These are phyloP conservation scores for Tricholoma furcatifolium DNA, from an alignment of 768 basidiomycete genomes.

Conservation along the genomic window DNA sequence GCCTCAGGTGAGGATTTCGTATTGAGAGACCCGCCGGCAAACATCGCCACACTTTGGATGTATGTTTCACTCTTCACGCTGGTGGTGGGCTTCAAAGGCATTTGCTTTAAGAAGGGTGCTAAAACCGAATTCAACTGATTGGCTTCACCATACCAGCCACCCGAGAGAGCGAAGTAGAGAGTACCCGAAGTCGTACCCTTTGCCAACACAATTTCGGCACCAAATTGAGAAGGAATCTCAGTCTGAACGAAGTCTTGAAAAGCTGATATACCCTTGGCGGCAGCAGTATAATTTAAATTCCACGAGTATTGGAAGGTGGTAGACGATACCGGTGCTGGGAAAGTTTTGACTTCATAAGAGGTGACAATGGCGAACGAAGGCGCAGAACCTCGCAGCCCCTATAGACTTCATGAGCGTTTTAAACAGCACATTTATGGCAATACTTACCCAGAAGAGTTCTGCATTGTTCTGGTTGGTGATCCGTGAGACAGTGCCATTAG, in stretches of 20 bases:
- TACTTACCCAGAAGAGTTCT: conserved; percentile 40
- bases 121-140: conserved; percentile 10
- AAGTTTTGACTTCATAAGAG: conserved; percentile 18
- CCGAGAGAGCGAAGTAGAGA: conserved; percentile 29
- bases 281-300: conserved; percentile 29
- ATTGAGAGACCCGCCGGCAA: conserved; percentile 20
- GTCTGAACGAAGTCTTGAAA: conserved; percentile 35
- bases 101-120: conserved; percentile 15
- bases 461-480: conserved; percentile 35
- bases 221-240: conserved; percentile 33
- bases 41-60: conserved; percentile 11
- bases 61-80: conserved; percentile 18
- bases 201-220: conserved; percentile 29
- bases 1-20: conserved; percentile 21
- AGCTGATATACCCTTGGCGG: conserved; percentile 29
- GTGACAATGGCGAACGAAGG: conserved; percentile 22
- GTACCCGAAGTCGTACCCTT: conserved; percentile 26
- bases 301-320: conserved; percentile 32
- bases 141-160: conserved; percentile 22
- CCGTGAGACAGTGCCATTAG: conserved; percentile 40
- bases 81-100: conserved; percentile 9
- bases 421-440: too few relatives aligned
- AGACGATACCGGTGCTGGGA: conserved; percentile 16
- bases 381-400: conserved; percentile 24
- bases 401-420: neutral